Percentiles rank a stretch among this genome's conserved stretches.
These are phyloP conservation scores for Mallotus repandus DNA, from an alignment of 441 rosid species.

Conservation along the genomic window DNA sequence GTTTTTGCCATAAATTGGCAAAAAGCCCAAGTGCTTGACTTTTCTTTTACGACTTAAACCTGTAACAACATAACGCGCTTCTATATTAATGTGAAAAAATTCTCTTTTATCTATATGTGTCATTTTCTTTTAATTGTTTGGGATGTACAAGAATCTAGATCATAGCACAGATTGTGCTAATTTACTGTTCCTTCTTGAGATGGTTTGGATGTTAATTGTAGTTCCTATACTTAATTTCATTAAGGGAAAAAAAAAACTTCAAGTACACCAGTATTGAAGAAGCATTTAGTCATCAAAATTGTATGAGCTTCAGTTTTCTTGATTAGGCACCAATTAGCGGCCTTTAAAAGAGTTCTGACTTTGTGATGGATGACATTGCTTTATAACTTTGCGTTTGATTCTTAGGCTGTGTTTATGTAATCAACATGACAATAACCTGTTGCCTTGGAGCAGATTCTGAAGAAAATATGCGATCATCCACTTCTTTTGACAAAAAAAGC, in stretches of 20 bases:
- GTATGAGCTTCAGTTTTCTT: not conserved
- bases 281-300: not conserved
- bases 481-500: constrained; percentile 97
- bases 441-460: constrained; percentile 71
- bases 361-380: not conserved
- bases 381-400: constrained; percentile 4
- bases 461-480: constrained; percentile 98
- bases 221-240: not conserved
- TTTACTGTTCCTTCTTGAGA: not conserved
- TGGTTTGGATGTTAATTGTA: not conserved
- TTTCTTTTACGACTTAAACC: not conserved
- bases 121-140: not conserved
- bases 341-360: not conserved
- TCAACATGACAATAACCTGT: not conserved
- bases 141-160: not conserved
- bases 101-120: not conserved
- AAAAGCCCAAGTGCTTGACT: not conserved
- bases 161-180: not conserved
- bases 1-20: no score
- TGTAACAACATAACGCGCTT: not conserved
- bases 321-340: not conserved
- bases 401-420: constrained; percentile 5
- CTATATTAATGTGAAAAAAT: not conserved
- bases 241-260: not conserved
- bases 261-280: not conserved